Evolutionary conservation across 2,329 filamentous ascomycete species (phyloP).

Genomic region (Botrytis fabae): DNA sequence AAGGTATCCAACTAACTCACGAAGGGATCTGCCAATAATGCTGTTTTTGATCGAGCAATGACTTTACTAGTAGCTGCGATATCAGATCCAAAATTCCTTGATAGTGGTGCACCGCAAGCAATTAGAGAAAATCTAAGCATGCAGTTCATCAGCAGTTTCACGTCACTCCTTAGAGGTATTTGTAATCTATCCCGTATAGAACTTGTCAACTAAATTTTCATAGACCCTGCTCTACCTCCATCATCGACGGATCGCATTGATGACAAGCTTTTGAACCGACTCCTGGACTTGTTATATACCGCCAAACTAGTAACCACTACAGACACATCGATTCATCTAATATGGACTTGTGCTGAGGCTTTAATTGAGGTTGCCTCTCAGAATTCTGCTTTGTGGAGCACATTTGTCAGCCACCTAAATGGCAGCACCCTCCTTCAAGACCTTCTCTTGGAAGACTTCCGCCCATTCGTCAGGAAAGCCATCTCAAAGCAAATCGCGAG

Average conservation of each 20-base stretch:
- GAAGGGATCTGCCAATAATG: conserved; percentile 38
- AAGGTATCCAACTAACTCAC: conserved; percentile 23
- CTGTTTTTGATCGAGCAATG: conserved; percentile 48
- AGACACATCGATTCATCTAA: conserved; percentile 41
- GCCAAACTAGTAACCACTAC: conserved; percentile 30
- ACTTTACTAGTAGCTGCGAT: conserved; percentile 61
- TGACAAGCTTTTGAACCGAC: conserved; percentile 39
- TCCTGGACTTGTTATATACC: conserved; percentile 38
- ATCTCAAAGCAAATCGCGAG: conserved; percentile 37
- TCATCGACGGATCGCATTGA: conserved; percentile 40
- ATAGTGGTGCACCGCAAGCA: conserved; percentile 46
- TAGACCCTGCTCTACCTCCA: conserved; percentile 43
- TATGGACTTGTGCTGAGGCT: conserved; percentile 48
- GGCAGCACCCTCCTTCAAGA: conserved; percentile 44
- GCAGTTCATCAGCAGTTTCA: conserved; percentile 57
- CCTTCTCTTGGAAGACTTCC: conserved; percentile 48
- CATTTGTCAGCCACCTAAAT: conserved; percentile 43
- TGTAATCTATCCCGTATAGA: neutral
- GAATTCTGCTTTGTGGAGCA: conserved; percentile 48
- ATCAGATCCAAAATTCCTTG: conserved; percentile 55
- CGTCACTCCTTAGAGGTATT: conserved; percentile 55
- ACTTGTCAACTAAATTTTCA: conserved; percentile 36
- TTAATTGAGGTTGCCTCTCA: conserved; percentile 51
- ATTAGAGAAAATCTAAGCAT: conserved; percentile 53
- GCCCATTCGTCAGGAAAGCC: conserved; percentile 38